phyloP scores from a whole-genome alignment of 345 rosid species.

The Rhodamnia argentea region DNA sequence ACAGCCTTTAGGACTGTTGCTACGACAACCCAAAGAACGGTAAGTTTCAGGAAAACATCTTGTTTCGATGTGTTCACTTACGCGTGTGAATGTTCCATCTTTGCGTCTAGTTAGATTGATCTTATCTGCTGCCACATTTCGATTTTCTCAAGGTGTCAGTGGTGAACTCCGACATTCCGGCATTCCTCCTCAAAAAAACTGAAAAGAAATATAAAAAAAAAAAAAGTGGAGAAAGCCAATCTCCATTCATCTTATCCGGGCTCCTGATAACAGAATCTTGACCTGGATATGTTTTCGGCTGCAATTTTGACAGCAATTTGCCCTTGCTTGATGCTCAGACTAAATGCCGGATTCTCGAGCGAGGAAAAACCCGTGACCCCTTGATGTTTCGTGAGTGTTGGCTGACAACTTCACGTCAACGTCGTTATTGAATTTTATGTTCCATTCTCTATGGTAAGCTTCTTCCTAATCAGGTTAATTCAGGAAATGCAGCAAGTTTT shows the following conservation, averaged over 20 bases:
- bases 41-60: too few species aligned
- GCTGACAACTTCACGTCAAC: neutral
- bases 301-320: slow-evolving; percentile 26
- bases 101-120: too few species aligned
- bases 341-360: slow-evolving; percentile 29
- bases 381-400: neutral
- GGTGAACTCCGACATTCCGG: too few species aligned
- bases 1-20: too few species aligned
- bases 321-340: slow-evolving; percentile 30
- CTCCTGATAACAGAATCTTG: neutral
- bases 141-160: too few species aligned
- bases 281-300: slow-evolving; percentile 3
- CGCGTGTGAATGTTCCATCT: too few species aligned
- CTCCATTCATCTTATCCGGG: neutral
- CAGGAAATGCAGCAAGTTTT: neutral
- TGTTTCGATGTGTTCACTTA: too few species aligned
- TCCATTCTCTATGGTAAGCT: neutral
- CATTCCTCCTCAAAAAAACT: too few species aligned
- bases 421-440: neutral
- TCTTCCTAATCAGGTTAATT: neutral
- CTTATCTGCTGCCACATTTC: too few species aligned
- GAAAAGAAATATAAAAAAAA: neutral
- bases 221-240: too few species aligned
- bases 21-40: too few species aligned
- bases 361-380: slow-evolving; percentile 24